Conservation (phyloP, 768 basidiomycete species). For the Paxillus ammoniavirescens region DNA sequence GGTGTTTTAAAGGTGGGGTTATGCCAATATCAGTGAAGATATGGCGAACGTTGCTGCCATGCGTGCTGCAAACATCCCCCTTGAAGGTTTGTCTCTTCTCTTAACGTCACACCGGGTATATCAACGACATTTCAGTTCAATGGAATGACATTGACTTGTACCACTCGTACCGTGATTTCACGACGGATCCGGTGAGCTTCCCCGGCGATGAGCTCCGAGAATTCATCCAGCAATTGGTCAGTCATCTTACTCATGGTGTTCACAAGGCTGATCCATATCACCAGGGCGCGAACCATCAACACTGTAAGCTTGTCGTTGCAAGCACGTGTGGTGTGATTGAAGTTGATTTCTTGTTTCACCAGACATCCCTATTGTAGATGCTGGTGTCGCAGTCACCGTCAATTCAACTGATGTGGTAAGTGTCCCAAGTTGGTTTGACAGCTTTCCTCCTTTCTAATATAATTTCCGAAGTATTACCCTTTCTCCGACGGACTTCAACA, state of each 20-base stretch:
- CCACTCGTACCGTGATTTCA: conserved; percentile 67
- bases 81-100: conserved; percentile 52
- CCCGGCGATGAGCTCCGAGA: conserved; percentile 49
- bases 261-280: conserved; percentile 1
- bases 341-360: background rate
- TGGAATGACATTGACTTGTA: conserved; percentile 82
- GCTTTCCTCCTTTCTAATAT: background rate
- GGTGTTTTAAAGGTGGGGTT: conserved; percentile 39
- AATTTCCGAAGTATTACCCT: conserved; percentile 54
- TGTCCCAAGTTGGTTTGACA: conserved; percentile 2
- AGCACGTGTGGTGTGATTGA: background rate
- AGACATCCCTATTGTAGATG: conserved; percentile 75
- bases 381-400: conserved; percentile 52
- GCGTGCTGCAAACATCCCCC: conserved; percentile 71
- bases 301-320: conserved; percentile 18
- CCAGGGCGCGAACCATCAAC: conserved; percentile 29
- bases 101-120: background rate
- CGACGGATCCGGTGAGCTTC: conserved; percentile 62
- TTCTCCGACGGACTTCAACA: conserved; percentile 60
- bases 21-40: conserved; percentile 53
- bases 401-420: conserved; percentile 64
- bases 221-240: conserved; percentile 58
- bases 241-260: conserved; percentile 16
- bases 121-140: conserved; percentile 44
- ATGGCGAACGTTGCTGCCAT: conserved; percentile 52